Evolutionary conservation across 2,329 filamentous ascomycete species (phyloP).

Genomic region (Nemania diffusa): DNA sequence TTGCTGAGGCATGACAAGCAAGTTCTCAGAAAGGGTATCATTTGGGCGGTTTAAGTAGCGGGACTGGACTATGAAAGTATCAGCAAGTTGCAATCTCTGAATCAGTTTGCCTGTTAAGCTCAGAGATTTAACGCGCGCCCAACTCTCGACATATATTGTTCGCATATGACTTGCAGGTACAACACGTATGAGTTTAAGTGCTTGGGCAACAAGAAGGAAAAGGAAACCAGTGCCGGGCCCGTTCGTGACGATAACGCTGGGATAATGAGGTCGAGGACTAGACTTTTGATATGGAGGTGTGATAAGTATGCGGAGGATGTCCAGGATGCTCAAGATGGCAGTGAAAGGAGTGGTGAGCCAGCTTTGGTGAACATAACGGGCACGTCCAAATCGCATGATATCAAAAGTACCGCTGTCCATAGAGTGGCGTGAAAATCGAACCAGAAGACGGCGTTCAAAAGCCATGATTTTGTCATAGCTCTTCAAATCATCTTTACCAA

Average conservation of each 20-base stretch:
- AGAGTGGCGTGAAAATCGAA: slow-evolving; percentile 45
- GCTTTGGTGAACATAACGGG: slow-evolving; percentile 83
- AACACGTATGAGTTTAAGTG: slow-evolving; percentile 58
- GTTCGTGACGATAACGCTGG: slow-evolving; percentile 84
- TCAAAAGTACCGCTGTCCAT: slow-evolving; percentile 63
- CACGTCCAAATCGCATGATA: slow-evolving; percentile 76
- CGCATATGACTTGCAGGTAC: slow-evolving; percentile 68
- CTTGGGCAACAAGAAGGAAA: slow-evolving; percentile 64
- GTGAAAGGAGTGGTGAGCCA: slow-evolving; percentile 78
- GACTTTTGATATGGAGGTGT: slow-evolving; percentile 42
- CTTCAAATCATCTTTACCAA: slow-evolving; percentile 79
- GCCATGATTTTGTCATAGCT: slow-evolving; percentile 75
- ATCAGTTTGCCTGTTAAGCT: slow-evolving; percentile 88
- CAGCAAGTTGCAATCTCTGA: slow-evolving; percentile 35
- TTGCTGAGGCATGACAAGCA: slow-evolving; percentile 33
- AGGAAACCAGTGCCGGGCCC: slow-evolving; percentile 90
- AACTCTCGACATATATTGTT: slow-evolving; percentile 90
- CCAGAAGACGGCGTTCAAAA: slow-evolving; percentile 50
- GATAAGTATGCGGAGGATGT: slow-evolving; percentile 67
- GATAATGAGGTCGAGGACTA: slow-evolving; percentile 60
- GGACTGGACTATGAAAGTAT: slow-evolving; percentile 37
- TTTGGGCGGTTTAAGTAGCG: slow-evolving; percentile 9
- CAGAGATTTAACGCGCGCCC: slow-evolving; percentile 83
- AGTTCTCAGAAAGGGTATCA: slow-evolving; percentile 30
- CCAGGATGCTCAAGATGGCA: slow-evolving; percentile 71